Percentiles rank a stretch among this genome's conserved stretches.
These are phyloP conservation scores for Eucalyptus microcorys DNA, from an alignment of 345 rosid species.

Conservation along the genomic window DNA sequence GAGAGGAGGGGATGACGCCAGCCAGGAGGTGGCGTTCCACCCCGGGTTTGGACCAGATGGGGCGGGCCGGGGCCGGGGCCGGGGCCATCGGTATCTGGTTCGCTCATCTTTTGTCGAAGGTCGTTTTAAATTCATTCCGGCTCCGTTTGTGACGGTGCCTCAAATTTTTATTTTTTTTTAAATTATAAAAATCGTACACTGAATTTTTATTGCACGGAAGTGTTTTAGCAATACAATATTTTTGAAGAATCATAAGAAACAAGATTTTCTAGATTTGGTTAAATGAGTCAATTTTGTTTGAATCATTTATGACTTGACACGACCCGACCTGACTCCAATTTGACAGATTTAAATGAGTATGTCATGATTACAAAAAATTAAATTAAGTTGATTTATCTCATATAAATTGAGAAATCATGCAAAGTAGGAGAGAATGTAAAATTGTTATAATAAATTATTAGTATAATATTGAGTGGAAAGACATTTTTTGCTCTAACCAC, in stretches of 20 bases:
- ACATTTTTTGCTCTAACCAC: not conserved
- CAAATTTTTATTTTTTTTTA: no score
- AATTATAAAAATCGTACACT: no score
- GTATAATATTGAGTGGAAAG: not conserved
- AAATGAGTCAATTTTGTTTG: no score
- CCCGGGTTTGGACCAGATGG: not conserved
- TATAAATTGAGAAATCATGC: not conserved
- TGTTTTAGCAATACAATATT: no score
- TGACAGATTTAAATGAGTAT: not conserved
- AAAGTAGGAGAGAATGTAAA: not conserved
- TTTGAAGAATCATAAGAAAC: no score
- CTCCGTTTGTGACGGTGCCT: no score
- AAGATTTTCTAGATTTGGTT: no score
- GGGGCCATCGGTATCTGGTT: not conserved
- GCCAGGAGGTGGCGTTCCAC: not conserved
- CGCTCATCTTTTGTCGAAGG: not conserved
- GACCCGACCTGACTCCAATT: fast-evolving
- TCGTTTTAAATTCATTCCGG: no score
- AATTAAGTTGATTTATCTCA: not conserved
- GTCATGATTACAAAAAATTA: not conserved
- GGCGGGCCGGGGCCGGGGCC: not conserved
- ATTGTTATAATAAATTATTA: not conserved
- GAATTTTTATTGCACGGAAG: no score
- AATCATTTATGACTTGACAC: no score
- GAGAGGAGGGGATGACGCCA: not conserved